Base-by-base conservation (phyloP, 2,329 filamentous ascomycete species). In the Cercospora sp. region DNA sequence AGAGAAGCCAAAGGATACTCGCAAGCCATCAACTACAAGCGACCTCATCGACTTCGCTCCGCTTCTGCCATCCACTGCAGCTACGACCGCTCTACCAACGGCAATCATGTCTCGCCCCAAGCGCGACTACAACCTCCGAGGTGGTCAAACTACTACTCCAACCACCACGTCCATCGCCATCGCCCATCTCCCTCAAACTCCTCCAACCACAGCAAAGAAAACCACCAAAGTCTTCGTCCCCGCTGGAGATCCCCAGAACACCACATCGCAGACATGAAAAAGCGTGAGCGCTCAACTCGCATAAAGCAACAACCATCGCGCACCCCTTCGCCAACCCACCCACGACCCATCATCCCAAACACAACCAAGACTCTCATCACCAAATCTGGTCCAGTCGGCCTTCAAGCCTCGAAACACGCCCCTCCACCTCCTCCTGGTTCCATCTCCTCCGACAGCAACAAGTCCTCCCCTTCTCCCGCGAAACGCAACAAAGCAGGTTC, bases 271-370 rank as follows among this genome's bases (percentile, higher is more conserved):
- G 73, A 74, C 21, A 65, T 65, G 43, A 69, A 67, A 67, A 70
- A 72, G 68, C 70, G 66, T 26, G 61, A 67, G 62, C 60, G 62
- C 5, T 57, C 49, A 6, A 57, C 62, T 26, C 49, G 49, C 49
- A 18, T 21, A n/a, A 64, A 55, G 37, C 53, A 45, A 21, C 51
- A 59, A 37, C 66, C 65, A 21, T 66, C 60, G 26, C 66, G 64
- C 53, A 66, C 61, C n/a, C 53, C 69, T 80, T 85, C 75, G 83
- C 84, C 4, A 81, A 85, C 74, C 45, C 75, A 75, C 69, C 77
- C 81, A 24, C 65, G 37, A 53, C 37, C 61, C 62, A 21, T 30
- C 61, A 28, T 45, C 18, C 10, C 45, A 21, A 51, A 24, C 45
- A 51, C 18, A n/a, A 51, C 24, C 37, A 24, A 51, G 45, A 49